Percentiles rank a stretch among this genome's conserved stretches.
Evolutionary conservation across 345 rosid species (phyloP).

Genomic region (Hibiscus syriacus): DNA sequence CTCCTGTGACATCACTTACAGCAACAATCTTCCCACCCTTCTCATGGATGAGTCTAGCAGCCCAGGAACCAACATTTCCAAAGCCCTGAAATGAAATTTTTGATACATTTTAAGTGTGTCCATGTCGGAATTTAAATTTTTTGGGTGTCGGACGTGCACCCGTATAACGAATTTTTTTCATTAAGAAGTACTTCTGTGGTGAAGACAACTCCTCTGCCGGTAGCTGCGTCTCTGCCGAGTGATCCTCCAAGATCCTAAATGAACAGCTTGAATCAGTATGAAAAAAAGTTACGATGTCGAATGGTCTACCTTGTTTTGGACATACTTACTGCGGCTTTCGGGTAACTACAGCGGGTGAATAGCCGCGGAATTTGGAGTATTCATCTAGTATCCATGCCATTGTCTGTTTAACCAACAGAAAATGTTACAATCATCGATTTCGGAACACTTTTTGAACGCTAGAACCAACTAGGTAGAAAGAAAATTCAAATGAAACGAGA

Average conservation of each 20-base stretch:
- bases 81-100: constrained; percentile 51
- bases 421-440: not conserved
- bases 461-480: not conserved
- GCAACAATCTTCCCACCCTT: constrained; percentile 83
- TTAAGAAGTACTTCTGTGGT: constrained; percentile 88
- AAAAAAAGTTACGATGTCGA: not conserved
- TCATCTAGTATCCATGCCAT: constrained; percentile 99
- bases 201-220: constrained; percentile 93
- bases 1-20: constrained; percentile 79
- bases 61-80: constrained; percentile 99
- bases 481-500: too few relatives aligned
- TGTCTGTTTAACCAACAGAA: constrained; percentile 39
- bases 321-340: constrained; percentile 77
- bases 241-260: constrained; percentile 94
- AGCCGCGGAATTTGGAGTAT: constrained; percentile 86
- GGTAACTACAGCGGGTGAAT: constrained; percentile 89
- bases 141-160: constrained; percentile 25
- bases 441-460: not conserved
- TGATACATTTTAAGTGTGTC: not conserved
- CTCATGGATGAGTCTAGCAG: constrained; percentile 68
- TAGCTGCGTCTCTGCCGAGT: constrained; percentile 92
- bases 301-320: not conserved
- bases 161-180: constrained; percentile 72
- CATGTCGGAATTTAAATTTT: too few relatives aligned
- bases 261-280: too few relatives aligned